Evolutionary conservation across 2,329 filamentous ascomycete species (phyloP), one percentile per base, ranked within the genome.

Genomic region (Fusarium austroafricanum): DNA sequence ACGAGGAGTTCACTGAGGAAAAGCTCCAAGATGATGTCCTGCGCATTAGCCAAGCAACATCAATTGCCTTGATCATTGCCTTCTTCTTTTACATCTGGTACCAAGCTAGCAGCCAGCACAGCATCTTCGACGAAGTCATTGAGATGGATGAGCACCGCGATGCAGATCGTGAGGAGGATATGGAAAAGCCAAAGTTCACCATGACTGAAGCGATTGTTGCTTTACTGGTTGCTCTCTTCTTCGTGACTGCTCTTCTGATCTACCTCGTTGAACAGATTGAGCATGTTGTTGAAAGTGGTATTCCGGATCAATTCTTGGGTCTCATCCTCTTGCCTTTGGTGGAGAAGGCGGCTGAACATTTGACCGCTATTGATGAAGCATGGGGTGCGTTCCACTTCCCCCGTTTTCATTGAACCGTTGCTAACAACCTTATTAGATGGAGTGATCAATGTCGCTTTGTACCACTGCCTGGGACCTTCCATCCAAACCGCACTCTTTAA

Each of bases 401-500:
- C n/a, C n/a, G n/a, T 6, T 1, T 0, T n/a, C 2, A 0, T 5
- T n/a, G n/a, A n/a, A n/a, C 0, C 11, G 17, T 11, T 12, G 38
- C 69, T 64, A 33, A 65, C 23, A 40, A 18, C 14, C 8, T 10
- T 8, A 1, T 4, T 1, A 76, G 87, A 89, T 61, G 85, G 87
- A 29, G 84, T 86, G 47, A 90, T 91, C 77, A 92, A 92, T 72
- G 87, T 91, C 67, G 89, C 90, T 0, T 81, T 92, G 12, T 90
- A 89, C 53, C 91, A 93, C 73, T 90, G 92, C 54, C 84, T 94
- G 11, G 91, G 89, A 7, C 89, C 90, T 4, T 91, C 89, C 2
- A 90, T 93, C 56, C 91, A 93, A 73, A 93, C 91, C 0, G 90
- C 91, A 0, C 83, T 94, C 4, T 86, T 94, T 76, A 93, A 93